Percentiles rank a stretch among this genome's conserved stretches.
phyloP scores from a whole-genome alignment of 345 rosid genomes.

The Populus nigra region DNA sequence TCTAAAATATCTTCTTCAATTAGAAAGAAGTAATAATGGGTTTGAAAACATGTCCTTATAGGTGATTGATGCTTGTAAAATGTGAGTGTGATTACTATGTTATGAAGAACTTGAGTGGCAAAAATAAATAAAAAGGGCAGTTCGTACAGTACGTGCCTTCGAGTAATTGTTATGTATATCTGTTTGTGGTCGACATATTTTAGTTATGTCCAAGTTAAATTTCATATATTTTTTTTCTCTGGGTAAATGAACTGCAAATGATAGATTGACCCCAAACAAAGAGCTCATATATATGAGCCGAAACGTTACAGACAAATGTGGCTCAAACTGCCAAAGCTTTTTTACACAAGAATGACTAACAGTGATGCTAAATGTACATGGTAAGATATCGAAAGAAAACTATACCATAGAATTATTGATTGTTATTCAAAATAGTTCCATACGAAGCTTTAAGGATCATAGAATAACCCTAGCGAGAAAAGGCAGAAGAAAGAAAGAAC shows the following conservation, averaged over 20 bases:
- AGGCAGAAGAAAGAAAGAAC: background rate
- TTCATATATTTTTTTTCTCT: too few species aligned
- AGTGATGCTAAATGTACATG: background rate
- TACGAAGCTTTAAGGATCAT: background rate
- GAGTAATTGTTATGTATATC: slow-evolving; percentile 10
- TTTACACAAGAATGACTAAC: background rate
- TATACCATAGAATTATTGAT: background rate
- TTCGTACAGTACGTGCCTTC: slow-evolving; percentile 16
- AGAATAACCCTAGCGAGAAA: background rate
- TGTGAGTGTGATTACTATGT: slow-evolving; percentile 21
- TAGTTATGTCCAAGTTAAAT: background rate
- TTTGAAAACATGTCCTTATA: slow-evolving; percentile 5
- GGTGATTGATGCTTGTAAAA: slow-evolving; percentile 14
- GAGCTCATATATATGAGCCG: too few species aligned
- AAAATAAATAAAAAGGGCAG: slow-evolving; percentile 32
- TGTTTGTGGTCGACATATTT: slow-evolving; percentile 5
- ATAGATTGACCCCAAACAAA: background rate
- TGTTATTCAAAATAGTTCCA: background rate
- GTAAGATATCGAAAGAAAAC: background rate
- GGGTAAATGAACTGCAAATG: background rate
- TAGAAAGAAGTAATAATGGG: slow-evolving; percentile 8
- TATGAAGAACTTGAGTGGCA: slow-evolving; percentile 23
- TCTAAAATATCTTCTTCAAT: background rate
- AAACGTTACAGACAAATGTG: background rate
- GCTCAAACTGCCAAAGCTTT: background rate